Evolutionary conservation across 352 stramenopile species (phyloP).

Genomic region (Lagenidium giganteum): DNA sequence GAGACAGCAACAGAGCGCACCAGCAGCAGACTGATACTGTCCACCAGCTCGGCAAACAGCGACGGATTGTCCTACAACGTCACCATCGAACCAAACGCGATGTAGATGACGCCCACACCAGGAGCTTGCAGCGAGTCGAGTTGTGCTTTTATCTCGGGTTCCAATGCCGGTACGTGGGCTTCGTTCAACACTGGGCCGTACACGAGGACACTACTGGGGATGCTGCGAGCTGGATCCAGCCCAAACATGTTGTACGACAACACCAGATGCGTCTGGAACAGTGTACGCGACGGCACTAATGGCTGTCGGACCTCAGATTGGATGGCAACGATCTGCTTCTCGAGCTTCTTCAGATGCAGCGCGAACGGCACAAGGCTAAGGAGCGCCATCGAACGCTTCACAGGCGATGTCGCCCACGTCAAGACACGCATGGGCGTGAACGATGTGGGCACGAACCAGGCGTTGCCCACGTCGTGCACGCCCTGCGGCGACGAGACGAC

Average conservation of each 20-base stretch:
- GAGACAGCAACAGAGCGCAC: too few relatives aligned
- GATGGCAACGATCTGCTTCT: too few relatives aligned
- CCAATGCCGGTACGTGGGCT: conserved; percentile 16
- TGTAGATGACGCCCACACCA: conserved; percentile 10
- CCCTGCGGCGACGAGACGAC: conserved; percentile 15
- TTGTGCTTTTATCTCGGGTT: conserved; percentile 13
- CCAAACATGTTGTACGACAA: conserved; percentile 18
- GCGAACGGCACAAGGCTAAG: too few relatives aligned
- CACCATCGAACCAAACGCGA: conserved; percentile 18
- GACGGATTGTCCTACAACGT: conserved; percentile 17
- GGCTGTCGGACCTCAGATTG: too few relatives aligned
- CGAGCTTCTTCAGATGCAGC: too few relatives aligned
- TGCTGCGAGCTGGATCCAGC: conserved; percentile 15
- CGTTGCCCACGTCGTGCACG: conserved; percentile 17
- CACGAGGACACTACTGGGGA: conserved; percentile 17
- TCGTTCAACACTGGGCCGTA: conserved; percentile 18
- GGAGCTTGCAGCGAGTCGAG: conserved; percentile 8
- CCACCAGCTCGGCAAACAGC: conserved; percentile 13
- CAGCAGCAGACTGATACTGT: conserved; percentile 11
- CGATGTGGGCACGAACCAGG: conserved; percentile 20
- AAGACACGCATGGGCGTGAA: conserved; percentile 17
- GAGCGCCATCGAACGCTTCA: conserved; percentile 15
- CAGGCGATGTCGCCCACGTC: conserved; percentile 16
- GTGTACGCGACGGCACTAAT: too few relatives aligned
- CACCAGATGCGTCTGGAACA: too few relatives aligned